Conservation (phyloP, 768 basidiomycete genomes). For the Lyophyllum semitale region DNA sequence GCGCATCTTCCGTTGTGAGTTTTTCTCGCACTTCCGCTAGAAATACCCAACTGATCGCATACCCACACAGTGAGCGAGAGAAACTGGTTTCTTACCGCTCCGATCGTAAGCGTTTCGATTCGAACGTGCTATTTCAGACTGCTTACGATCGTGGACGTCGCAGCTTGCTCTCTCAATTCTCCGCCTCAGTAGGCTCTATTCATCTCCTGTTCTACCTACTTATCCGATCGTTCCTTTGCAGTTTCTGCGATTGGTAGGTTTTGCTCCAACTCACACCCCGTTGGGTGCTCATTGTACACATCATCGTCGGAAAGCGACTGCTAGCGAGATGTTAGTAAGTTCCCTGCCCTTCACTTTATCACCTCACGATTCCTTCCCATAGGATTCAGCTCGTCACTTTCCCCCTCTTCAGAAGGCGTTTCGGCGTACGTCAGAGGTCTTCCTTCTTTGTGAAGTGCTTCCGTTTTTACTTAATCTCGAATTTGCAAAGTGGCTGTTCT, state of each 20-base stretch:
- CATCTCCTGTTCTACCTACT: not conserved
- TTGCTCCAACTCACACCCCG: too few relatives aligned
- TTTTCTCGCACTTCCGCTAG: not conserved
- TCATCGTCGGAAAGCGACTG: not conserved
- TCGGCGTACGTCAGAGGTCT: too few relatives aligned
- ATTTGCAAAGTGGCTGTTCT: conserved; percentile 41
- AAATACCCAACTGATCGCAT: not conserved
- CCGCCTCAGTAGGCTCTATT: not conserved
- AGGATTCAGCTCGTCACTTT: too few relatives aligned
- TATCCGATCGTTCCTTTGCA: not conserved
- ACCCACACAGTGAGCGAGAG: not conserved
- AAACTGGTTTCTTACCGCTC: not conserved
- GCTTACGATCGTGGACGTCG: not conserved
- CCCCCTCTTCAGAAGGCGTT: too few relatives aligned
- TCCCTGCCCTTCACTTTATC: not conserved
- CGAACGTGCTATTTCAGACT: not conserved
- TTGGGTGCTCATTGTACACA: not conserved
- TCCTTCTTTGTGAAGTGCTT: too few relatives aligned
- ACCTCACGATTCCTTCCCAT: too few relatives aligned
- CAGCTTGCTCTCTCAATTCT: not conserved
- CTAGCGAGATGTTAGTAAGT: not conserved
- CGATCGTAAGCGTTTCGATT: not conserved
- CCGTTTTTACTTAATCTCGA: not conserved
- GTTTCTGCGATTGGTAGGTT: too few relatives aligned
- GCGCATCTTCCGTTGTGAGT: not conserved